phyloP scores from a whole-genome alignment of 176 grass and related monocot species.

The Oryza brachyantha region DNA sequence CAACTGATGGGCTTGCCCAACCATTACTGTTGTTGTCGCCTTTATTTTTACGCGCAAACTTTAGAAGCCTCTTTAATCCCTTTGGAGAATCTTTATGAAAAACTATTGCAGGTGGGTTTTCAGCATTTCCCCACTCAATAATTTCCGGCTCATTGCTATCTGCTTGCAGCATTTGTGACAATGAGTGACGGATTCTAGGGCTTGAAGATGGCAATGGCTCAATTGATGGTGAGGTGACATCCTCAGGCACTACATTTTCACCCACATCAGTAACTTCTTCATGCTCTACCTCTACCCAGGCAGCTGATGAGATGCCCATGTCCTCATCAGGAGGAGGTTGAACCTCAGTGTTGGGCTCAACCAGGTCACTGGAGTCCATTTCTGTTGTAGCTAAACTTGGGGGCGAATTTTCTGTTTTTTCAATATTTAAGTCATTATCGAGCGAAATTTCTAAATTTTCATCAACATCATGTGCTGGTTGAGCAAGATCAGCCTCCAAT shows the following conservation, averaged over 20 bases:
- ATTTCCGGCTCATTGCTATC: slow-evolving; percentile 93
- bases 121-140: slow-evolving; percentile 99
- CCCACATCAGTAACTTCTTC: slow-evolving; percentile 52
- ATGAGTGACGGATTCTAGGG: slow-evolving; percentile 81
- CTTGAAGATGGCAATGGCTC: slow-evolving; percentile 64
- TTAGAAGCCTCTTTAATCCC: slow-evolving; percentile 97
- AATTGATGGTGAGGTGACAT: slow-evolving; percentile 42
- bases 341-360: slow-evolving; percentile 50
- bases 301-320: slow-evolving; percentile 89
- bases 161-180: slow-evolving; percentile 99
- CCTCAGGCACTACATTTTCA: slow-evolving; percentile 50
- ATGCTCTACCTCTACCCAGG: slow-evolving; percentile 91
- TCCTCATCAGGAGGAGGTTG: slow-evolving; percentile 77
- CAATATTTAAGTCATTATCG: slow-evolving; percentile 79
- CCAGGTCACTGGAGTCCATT: slow-evolving; percentile 40
- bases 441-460: slow-evolving; percentile 75
- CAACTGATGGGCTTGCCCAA: slow-evolving; percentile 68
- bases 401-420: slow-evolving; percentile 68
- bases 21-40: slow-evolving; percentile 65
- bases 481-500: slow-evolving; percentile 81
- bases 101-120: slow-evolving; percentile 93
- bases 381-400: slow-evolving; percentile 54
- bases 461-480: slow-evolving; percentile 93
- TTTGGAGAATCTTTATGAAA: slow-evolving; percentile 97
- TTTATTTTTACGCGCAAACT: slow-evolving; percentile 98